phyloP scores from a whole-genome alignment of 2,329 filamentous ascomycete genomes.

The Sporothrix variecibatus region DNA sequence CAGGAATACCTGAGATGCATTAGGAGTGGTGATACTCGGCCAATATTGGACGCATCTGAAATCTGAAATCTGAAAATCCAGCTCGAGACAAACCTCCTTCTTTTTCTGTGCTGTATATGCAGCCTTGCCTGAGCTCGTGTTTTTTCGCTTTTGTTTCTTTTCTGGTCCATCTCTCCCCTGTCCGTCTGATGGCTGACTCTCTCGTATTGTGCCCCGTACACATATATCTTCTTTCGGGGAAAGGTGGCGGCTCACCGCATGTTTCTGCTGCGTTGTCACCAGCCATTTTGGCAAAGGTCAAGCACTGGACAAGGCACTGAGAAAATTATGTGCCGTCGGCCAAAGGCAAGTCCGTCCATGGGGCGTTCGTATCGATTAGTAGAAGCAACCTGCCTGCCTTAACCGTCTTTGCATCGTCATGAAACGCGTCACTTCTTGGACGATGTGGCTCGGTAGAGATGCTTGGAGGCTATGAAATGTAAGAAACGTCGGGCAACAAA shows the following conservation, averaged over 20 bases:
- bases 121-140: neutral
- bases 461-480: neutral
- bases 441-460: neutral
- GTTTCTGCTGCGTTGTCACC: conserved; percentile 8
- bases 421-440: neutral
- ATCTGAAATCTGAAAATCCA: too few species aligned
- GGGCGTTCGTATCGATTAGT: neutral
- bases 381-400: neutral
- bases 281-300: neutral
- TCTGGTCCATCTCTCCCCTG: neutral
- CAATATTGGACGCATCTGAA: neutral
- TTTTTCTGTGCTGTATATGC: neutral
- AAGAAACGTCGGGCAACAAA: neutral
- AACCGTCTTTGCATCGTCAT: conserved; percentile 5
- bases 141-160: neutral
- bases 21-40: neutral
- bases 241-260: conserved; percentile 8
- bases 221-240: neutral
- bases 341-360: neutral
- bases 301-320: neutral
- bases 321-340: neutral
- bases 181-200: neutral
- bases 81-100: neutral
- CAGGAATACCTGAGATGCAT: neutral
- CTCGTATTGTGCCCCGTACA: conserved; percentile 3